Conservation (phyloP, 345 rosid genomes). For the Lepidium aucheri region DNA sequence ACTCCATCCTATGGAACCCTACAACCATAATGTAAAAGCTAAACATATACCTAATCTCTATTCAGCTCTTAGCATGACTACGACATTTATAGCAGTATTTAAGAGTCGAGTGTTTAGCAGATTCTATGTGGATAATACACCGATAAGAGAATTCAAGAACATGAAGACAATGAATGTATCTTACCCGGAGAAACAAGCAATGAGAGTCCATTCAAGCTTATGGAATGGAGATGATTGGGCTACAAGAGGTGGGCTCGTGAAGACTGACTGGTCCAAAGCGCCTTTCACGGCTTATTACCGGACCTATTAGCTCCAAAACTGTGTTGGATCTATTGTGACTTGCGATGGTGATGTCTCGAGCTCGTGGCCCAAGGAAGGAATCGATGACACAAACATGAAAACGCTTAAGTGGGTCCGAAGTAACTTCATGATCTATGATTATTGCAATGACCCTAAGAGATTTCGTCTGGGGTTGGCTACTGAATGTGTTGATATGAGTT, state of each 20-base stretch:
- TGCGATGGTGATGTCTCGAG: constrained; percentile 10
- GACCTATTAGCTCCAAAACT: constrained; percentile 35
- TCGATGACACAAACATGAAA: constrained; percentile 29
- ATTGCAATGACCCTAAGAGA: constrained; percentile 27
- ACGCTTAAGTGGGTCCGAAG: constrained; percentile 46
- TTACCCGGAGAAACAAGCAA: constrained; percentile 51
- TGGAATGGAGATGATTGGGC: constrained; percentile 83
- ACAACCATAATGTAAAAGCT: constrained; percentile 33
- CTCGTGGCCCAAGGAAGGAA: constrained; percentile 35
- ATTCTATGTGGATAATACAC: constrained; percentile 47
- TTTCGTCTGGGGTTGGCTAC: constrained; percentile 23
- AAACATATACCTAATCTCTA: background rate
- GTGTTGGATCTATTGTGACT: constrained; percentile 14
- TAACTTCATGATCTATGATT: constrained; percentile 35
- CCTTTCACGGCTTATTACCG: constrained; percentile 50
- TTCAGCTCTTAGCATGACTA: background rate
- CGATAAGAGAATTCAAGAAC: constrained; percentile 67
- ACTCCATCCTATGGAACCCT: constrained; percentile 47
- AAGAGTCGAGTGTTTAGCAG: constrained; percentile 18
- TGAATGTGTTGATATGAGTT: constrained; percentile 21
- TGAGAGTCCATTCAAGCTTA: constrained; percentile 49
- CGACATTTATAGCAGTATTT: background rate
- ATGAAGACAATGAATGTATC: constrained; percentile 37
- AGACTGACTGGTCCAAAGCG: constrained; percentile 54
- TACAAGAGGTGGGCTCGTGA: constrained; percentile 64